These are phyloP conservation scores for Tuber melanosporum DNA, from an alignment of 495 filamentous ascomycete species.

Conservation along the genomic window DNA sequence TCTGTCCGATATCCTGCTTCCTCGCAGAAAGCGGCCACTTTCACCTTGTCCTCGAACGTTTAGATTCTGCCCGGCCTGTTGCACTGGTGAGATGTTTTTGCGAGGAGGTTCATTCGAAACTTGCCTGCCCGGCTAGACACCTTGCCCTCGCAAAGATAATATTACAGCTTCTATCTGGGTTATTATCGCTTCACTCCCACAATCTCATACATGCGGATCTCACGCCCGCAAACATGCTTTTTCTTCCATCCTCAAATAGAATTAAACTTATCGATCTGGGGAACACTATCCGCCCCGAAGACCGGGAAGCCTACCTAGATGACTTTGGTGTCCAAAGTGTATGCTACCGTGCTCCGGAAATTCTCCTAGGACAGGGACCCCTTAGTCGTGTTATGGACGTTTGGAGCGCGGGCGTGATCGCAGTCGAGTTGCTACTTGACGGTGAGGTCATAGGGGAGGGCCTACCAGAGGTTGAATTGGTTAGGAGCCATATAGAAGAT, in stretches of 20 bases:
- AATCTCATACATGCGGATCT: slow-evolving; percentile 39
- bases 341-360: slow-evolving; percentile 39
- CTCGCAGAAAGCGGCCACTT: slow-evolving; percentile 28
- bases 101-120: slow-evolving; percentile 13
- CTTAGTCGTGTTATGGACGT: slow-evolving; percentile 38
- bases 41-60: slow-evolving; percentile 30
- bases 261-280: slow-evolving; percentile 40
- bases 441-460: slow-evolving; percentile 25
- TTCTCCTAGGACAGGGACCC: slow-evolving; percentile 35
- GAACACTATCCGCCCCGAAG: slow-evolving; percentile 33
- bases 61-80: slow-evolving; percentile 34
- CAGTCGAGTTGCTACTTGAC: slow-evolving; percentile 34
- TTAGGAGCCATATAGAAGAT: slow-evolving; percentile 23
- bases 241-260: slow-evolving; percentile 29
- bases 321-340: slow-evolving; percentile 36
- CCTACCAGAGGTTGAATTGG: slow-evolving; percentile 22
- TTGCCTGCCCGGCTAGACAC: slow-evolving; percentile 33
- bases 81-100: slow-evolving; percentile 25
- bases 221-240: slow-evolving; percentile 39
- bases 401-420: slow-evolving; percentile 39
- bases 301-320: slow-evolving; percentile 25
- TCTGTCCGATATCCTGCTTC: slow-evolving; percentile 28
- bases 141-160: slow-evolving; percentile 34
- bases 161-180: slow-evolving; percentile 30
- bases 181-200: slow-evolving; percentile 30